These are phyloP conservation scores for Ganoderma leucocontextum DNA, from an alignment of 1,284 basidiomycete species.

Conservation along the genomic window DNA sequence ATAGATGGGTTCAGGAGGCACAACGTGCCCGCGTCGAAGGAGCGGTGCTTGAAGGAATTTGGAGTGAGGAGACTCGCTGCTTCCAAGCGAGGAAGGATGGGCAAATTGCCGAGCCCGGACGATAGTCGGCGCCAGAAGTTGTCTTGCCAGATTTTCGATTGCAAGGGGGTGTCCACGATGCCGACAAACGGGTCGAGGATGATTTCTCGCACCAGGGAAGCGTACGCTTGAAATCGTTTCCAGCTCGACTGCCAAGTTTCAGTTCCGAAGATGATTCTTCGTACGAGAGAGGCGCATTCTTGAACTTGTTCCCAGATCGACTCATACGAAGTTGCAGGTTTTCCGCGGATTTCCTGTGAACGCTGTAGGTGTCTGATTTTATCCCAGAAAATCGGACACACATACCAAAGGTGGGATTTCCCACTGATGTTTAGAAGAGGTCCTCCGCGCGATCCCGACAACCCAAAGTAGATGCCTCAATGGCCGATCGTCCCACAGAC, in stretches of 20 bases:
- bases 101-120: neutral
- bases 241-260: neutral
- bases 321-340: neutral
- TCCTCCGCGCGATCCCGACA: neutral
- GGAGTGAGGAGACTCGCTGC: neutral
- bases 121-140: neutral
- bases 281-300: neutral
- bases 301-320: neutral
- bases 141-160: neutral
- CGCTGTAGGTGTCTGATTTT: neutral
- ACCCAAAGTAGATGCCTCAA: neutral
- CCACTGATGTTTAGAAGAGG: neutral
- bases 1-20: neutral
- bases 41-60: neutral
- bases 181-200: neutral
- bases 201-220: neutral
- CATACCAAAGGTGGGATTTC: neutral
- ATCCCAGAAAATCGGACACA: neutral
- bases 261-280: neutral
- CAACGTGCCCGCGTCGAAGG: neutral
- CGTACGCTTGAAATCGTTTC: neutral
- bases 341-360: neutral
- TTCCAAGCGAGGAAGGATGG: neutral
- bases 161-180: neutral
- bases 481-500: neutral